Evolutionary conservation across 257 asterid species (phyloP), one percentile per base, ranked within the genome.

Genomic region (Nicotiana paniculata): DNA sequence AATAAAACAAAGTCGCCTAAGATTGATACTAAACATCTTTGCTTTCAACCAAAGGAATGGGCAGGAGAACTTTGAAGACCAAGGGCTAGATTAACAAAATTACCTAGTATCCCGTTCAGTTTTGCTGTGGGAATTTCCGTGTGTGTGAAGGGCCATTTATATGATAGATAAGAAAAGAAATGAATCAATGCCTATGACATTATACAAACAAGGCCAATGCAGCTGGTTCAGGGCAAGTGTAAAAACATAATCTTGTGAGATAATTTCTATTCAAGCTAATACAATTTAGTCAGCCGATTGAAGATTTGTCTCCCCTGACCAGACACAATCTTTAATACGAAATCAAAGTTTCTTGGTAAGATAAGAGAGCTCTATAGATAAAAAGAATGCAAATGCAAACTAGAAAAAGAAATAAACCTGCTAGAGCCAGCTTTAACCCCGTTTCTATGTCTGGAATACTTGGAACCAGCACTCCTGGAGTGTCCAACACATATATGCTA

Each of bases 401-500:
- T 58, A 61, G 48, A 84, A 79, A 55, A 61, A 51, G 62, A 51
- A 66, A 15, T 28, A 24, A 85, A 94, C 99, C 99, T 92, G 98
- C 93, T 58, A 94, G 89, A 54, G 98, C 97, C 87, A 95, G 92
- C 94, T 93, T 93, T 86, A 93, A 85, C 72, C 98, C 97, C 55
- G 98, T 93, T 84, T 91, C 99, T 67, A 93, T 81, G 83, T 93
- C 93, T 54, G 95, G 91, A 74, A 95, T 92, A 84, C 96, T 93
- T 64, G 98, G 99, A 81, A 93, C 97, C 90, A 95, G 87, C 72
- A 95, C 99, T 72, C 99, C 99, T 0, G 98, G 99, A 15, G 93
- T 88, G 89, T 95, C 98, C 92, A 95, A 88, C 66, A 95, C 97
- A 59, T 95, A 95, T 89, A 93, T 91, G 91, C 97, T 93, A 82